Evolutionary conservation across 2,329 filamentous ascomycete species (phyloP), one percentile per base, ranked within the genome.

Genomic region (Exophiala viscosa): DNA sequence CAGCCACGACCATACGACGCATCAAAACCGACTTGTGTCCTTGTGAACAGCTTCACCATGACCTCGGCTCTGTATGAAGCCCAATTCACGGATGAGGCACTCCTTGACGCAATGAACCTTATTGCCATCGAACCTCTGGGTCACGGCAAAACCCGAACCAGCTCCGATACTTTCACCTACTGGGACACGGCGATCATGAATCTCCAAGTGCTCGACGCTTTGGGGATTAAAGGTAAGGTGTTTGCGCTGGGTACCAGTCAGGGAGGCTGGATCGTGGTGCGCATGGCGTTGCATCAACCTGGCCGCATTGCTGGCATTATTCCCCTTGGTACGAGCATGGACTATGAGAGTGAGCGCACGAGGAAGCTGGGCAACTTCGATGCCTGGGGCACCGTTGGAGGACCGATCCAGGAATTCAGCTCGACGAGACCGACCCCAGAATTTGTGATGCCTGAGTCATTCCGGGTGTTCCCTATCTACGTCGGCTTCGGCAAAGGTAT

Each of bases 121-220:
- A 57, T 81, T 10, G 74, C 77, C 8, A 76, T 81, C 50, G 78
- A 81, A 62, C 70, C 74, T 4, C 69, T 80, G 11, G 78, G 78
- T 14, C 77, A 80, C 61, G 77, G 78, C 3, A 63, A 73, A 49
- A 80, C 77, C 3, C 46, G 45, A 18, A 65, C 71, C 6, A 64
- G 66, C 14, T 57, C 62, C 5, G 71, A 76, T 52, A 69, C 77
- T 39, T 81, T 70, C 60, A 81, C 77, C 6, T 81, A 80, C 61
- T 80, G 77, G 78, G 77, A 79, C 58, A 73, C 75, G 1, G 76
- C 76, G 1, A 68, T 72, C 48, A 78, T 83, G 75, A 64, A 54
- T 20, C 45, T 65, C 14, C 60, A 65, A 36, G 54, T 62, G 18
- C 50, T 65, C 53, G 62, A 64, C n/a, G 52, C 55, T 10, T 40